phyloP scores from a whole-genome alignment of 202 grass and related monocot genomes.

The Hordeum pubiflorum region DNA sequence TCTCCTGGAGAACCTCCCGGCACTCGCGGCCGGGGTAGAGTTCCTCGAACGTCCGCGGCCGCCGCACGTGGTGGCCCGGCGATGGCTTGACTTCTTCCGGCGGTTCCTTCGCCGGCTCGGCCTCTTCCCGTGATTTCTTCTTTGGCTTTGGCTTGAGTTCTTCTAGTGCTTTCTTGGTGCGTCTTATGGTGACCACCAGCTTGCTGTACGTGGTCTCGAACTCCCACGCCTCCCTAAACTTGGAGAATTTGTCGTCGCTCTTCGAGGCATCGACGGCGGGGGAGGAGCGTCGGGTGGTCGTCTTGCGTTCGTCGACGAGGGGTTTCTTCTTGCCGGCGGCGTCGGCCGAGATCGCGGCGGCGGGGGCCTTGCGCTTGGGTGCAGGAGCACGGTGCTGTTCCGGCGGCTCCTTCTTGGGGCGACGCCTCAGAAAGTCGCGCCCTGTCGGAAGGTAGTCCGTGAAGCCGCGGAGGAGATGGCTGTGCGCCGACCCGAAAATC shows the following conservation, averaged over 20 bases:
- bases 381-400: neutral
- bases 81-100: neutral
- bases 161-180: neutral
- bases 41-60: neutral
- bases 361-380: neutral
- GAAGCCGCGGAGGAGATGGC: neutral
- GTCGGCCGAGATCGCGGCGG: neutral
- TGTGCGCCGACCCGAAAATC: neutral
- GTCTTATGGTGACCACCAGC: neutral
- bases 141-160: neutral
- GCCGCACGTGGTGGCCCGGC: neutral
- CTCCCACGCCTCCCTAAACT: constrained; percentile 8
- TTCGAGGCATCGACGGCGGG: neutral
- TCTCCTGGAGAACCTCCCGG: neutral
- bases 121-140: neutral
- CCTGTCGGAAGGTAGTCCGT: neutral
- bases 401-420: neutral
- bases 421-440: neutral
- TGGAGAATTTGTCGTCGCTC: neutral
- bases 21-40: neutral
- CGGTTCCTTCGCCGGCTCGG: neutral
- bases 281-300: neutral
- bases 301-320: neutral
- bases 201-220: constrained; percentile 7
- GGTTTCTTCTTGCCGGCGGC: neutral